Conservation (phyloP, 2,329 filamentous ascomycete species). For the Blastomyces parvus region DNA sequence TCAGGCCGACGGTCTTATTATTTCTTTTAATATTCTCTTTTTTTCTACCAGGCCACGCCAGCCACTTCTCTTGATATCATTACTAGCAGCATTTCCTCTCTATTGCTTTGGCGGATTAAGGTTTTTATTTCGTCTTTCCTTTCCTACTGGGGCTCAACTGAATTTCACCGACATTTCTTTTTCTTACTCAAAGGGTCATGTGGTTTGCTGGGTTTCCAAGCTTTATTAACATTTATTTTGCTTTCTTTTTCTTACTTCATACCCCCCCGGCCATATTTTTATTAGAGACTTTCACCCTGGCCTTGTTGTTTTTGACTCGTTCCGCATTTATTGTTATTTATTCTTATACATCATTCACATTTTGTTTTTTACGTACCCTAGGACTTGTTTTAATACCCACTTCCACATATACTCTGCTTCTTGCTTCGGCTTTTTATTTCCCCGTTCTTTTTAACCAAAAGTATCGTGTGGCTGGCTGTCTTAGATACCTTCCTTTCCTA, state of each 20-base stretch:
- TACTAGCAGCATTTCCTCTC: not conserved
- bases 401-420: not conserved
- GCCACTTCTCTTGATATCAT: not conserved
- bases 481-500: conserved; percentile 10
- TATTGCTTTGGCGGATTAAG: conserved; percentile 4
- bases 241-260: conserved; percentile 13
- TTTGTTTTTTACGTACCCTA: not conserved
- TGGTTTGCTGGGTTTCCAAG: conserved; percentile 4
- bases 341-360: not conserved
- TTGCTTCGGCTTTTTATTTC: not conserved
- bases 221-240: conserved; percentile 11
- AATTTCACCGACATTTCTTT: conserved; percentile 10
- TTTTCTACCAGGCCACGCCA: not conserved
- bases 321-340: conserved; percentile 18
- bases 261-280: conserved; percentile 16
- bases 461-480: not conserved
- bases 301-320: conserved; percentile 14
- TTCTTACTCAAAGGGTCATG: not conserved
- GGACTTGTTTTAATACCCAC: conserved; percentile 9
- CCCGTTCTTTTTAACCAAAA: not conserved
- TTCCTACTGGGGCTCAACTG: conserved; percentile 12
- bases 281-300: conserved; percentile 14
- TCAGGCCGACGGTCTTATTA: not conserved
- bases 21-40: not conserved
- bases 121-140: conserved; percentile 10